Evolutionary conservation across 352 stramenopile species (phyloP).

Genomic region (Globisporangium megalacanthum): DNA sequence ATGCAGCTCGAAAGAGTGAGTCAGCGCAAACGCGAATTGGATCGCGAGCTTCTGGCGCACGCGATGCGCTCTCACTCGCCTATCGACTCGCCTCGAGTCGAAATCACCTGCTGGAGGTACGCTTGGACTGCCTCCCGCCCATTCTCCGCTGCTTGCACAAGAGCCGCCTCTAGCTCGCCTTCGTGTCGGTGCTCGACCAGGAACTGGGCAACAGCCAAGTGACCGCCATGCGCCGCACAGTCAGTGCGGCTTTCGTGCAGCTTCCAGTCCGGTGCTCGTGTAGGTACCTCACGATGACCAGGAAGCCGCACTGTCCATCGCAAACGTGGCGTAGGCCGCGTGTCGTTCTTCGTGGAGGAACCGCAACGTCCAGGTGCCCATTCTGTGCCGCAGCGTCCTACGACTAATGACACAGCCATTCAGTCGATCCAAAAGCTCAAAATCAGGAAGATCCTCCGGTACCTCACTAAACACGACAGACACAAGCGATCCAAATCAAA

Average conservation of each 20-base stretch:
- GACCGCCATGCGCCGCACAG: neutral
- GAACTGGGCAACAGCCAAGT: constrained; percentile 9
- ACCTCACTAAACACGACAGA: no score
- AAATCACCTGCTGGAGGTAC: constrained; percentile 2
- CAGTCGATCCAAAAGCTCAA: no score
- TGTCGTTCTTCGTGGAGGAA: constrained; percentile 7
- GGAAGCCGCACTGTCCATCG: constrained; percentile 17
- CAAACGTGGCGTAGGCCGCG: constrained; percentile 2
- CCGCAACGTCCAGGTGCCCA: constrained; percentile 4
- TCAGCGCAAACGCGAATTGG: no score
- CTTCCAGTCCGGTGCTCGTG: constrained; percentile 6
- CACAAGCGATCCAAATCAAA: no score
- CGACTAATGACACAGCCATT: no score
- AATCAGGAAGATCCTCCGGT: neutral
- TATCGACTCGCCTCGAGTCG: no score
- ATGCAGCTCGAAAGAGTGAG: no score
- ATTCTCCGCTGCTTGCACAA: neutral
- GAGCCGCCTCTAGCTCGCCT: constrained; percentile 4
- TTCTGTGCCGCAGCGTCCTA: constrained; percentile 4
- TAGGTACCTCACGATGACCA: constrained; percentile 4
- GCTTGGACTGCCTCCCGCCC: neutral
- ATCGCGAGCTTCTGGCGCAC: no score
- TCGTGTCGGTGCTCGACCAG: constrained; percentile 9
- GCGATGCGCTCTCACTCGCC: no score
- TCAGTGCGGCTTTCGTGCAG: constrained; percentile 9